A percentile compares a stretch with the other conserved stretches of the same genome.
Evolutionary conservation across 306 rosid species (phyloP).

Genomic region (Lupinus albus): DNA sequence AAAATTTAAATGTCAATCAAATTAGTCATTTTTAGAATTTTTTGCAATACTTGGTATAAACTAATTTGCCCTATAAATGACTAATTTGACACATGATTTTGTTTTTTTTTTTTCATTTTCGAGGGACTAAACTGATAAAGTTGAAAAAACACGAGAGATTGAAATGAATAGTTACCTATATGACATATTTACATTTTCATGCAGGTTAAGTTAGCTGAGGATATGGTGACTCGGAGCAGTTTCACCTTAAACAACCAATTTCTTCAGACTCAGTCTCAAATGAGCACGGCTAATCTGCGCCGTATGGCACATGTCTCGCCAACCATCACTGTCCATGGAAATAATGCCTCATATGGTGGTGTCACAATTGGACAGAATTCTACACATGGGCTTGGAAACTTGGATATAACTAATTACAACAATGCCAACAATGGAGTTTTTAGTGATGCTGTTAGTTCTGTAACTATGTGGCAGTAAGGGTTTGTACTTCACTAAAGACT

Average conservation of each 20-base stretch:
- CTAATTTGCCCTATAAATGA: too few species aligned
- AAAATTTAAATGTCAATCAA: too few species aligned
- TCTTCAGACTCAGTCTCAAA: constrained; percentile 64
- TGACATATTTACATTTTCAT: not conserved
- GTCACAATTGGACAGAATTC: constrained; percentile 52
- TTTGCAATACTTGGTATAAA: too few species aligned
- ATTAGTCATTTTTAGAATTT: too few species aligned
- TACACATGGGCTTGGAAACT: constrained; percentile 47
- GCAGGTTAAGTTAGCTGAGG: constrained; percentile 95
- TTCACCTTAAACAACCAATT: constrained; percentile 59
- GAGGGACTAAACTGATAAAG: too few species aligned
- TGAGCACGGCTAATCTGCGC: constrained; percentile 36
- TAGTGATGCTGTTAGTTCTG: constrained; percentile 54
- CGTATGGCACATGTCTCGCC: constrained; percentile 63
- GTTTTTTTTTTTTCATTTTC: too few species aligned
- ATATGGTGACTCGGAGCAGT: constrained; percentile 77
- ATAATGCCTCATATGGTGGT: constrained; percentile 52
- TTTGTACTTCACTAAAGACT: constrained; percentile 13
- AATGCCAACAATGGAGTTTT: constrained; percentile 49
- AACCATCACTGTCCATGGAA: constrained; percentile 58
- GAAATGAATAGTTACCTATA: too few species aligned
- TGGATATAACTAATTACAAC: constrained; percentile 38
- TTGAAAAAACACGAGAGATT: too few species aligned
- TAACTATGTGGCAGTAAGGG: constrained; percentile 48
- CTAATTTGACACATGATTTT: too few species aligned